phyloP scores from a whole-genome alignment of 331 rosid genomes.

The Quercus lobata region DNA sequence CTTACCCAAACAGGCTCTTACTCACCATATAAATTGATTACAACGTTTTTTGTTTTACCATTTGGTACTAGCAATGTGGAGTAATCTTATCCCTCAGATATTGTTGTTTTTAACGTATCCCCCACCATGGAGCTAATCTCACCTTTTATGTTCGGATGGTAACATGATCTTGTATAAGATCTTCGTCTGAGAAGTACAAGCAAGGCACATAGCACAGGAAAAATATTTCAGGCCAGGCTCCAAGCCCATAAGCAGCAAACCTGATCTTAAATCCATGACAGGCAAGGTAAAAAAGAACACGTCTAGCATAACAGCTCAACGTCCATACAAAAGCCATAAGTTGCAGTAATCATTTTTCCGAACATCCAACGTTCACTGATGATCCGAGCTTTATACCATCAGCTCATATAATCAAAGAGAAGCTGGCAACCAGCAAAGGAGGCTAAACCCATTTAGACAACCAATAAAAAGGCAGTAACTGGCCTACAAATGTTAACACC shows the following conservation, averaged over 20 bases:
- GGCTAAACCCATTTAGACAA: not conserved
- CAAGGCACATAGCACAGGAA: not conserved
- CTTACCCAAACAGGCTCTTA: too few species aligned
- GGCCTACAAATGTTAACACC: not conserved
- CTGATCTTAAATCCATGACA: not conserved
- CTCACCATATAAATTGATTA: too few species aligned
- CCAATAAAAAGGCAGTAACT: not conserved
- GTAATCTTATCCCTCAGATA: too few species aligned
- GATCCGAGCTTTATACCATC: not conserved
- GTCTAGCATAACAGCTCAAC: not conserved
- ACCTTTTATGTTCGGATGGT: too few species aligned
- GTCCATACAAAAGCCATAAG: too few species aligned
- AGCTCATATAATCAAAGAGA: not conserved
- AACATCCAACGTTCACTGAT: not conserved
- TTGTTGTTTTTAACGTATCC: too few species aligned
- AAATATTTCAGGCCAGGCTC: not conserved
- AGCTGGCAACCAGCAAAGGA: not conserved
- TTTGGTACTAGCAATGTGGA: too few species aligned
- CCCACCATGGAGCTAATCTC: accelerated
- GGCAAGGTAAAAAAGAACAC: not conserved
- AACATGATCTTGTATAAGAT: too few species aligned
- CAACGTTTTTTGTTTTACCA: too few species aligned
- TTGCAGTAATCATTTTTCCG: too few species aligned
- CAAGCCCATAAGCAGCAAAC: not conserved
- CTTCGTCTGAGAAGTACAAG: not conserved